Percentiles rank a stretch among this genome's conserved stretches.
phyloP scores from a whole-genome alignment of 768 basidiomycete species.

The Sarcodon sp. region DNA sequence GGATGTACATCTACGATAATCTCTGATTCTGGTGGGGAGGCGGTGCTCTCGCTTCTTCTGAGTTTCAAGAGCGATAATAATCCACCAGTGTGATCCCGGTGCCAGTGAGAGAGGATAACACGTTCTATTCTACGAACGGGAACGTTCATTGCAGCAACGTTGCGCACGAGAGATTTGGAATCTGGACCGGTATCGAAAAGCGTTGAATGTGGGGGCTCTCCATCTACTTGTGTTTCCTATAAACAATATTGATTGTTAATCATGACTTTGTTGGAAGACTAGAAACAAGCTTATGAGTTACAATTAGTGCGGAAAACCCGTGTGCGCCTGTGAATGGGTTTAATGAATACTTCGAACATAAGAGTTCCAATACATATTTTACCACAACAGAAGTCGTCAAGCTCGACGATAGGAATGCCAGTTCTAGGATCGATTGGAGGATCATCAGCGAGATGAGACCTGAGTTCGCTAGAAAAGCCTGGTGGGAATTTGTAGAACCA shows the following conservation, averaged over 20 bases:
- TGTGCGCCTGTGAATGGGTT: constrained; percentile 47
- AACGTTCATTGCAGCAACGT: constrained; percentile 45
- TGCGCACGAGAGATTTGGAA: constrained; percentile 59
- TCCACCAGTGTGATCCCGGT: constrained; percentile 30
- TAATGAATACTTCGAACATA: not conserved
- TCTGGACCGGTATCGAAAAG: constrained; percentile 85
- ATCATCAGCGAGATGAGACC: constrained; percentile 42
- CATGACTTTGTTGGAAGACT: not conserved
- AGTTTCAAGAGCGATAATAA: constrained; percentile 50
- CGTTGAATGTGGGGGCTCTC: constrained; percentile 31
- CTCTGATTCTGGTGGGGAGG: constrained; percentile 7
- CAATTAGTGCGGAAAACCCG: constrained; percentile 74
- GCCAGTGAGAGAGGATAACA: constrained; percentile 73
- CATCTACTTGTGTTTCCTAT: constrained; percentile 46
- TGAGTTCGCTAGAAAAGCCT: constrained; percentile 64
- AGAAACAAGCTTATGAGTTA: constrained; percentile 18
- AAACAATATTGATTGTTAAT: not conserved
- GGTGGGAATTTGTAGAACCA: constrained; percentile 78
- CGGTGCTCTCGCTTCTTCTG: constrained; percentile 2
- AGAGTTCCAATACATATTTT: constrained; percentile 5
- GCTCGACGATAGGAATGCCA: constrained; percentile 53
- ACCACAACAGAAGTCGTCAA: constrained; percentile 65
- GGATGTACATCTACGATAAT: constrained; percentile 70
- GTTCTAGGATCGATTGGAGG: constrained; percentile 28
- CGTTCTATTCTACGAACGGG: constrained; percentile 42